A percentile compares a stretch with the other conserved stretches of the same genome.
Conservation (phyloP, 1,284 basidiomycete genomes). For the Tilletia horrida region DNA sequence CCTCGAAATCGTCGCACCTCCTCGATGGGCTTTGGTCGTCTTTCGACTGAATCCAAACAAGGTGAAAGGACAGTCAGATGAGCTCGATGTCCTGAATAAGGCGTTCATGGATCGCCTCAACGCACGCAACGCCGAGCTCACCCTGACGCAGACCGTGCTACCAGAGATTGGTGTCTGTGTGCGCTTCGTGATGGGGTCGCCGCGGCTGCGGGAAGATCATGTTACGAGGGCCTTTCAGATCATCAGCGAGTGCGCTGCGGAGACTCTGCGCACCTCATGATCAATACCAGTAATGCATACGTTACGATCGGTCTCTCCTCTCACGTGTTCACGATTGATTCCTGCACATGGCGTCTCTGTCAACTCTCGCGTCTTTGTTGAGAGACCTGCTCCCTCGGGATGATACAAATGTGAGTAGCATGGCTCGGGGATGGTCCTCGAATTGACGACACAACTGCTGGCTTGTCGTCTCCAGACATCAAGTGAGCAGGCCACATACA, state of each 20-base stretch:
- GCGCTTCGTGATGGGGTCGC: slow-evolving; percentile 42
- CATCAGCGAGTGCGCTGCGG: slow-evolving; percentile 24
- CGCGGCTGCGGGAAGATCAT: slow-evolving; percentile 32
- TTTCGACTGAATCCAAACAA: slow-evolving; percentile 35
- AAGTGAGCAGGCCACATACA: too few relatives aligned
- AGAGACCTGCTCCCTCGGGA: too few relatives aligned
- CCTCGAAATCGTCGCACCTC: slow-evolving; percentile 42
- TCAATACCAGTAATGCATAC: too few relatives aligned
- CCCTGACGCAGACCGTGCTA: slow-evolving; percentile 47
- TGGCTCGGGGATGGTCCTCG: too few relatives aligned
- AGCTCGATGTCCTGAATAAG: slow-evolving; percentile 40
- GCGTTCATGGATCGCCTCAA: slow-evolving; percentile 36
- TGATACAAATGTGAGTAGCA: too few relatives aligned
- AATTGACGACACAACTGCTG: too few relatives aligned
- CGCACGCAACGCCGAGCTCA: slow-evolving; percentile 29
- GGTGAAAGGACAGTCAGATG: not conserved
- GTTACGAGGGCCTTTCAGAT: slow-evolving; percentile 34
- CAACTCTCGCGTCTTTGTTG: too few relatives aligned
- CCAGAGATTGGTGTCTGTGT: slow-evolving; percentile 47
- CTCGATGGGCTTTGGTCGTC: slow-evolving; percentile 45
- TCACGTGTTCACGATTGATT: too few relatives aligned
- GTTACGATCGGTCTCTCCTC: too few relatives aligned
- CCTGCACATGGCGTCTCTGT: too few relatives aligned
- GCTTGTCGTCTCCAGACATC: too few relatives aligned
- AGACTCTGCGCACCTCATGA: not conserved